Evolutionary conservation across 495 filamentous ascomycete genomes (phyloP), one percentile per base, ranked within the genome.

Genomic region (Cercophora scortea): DNA sequence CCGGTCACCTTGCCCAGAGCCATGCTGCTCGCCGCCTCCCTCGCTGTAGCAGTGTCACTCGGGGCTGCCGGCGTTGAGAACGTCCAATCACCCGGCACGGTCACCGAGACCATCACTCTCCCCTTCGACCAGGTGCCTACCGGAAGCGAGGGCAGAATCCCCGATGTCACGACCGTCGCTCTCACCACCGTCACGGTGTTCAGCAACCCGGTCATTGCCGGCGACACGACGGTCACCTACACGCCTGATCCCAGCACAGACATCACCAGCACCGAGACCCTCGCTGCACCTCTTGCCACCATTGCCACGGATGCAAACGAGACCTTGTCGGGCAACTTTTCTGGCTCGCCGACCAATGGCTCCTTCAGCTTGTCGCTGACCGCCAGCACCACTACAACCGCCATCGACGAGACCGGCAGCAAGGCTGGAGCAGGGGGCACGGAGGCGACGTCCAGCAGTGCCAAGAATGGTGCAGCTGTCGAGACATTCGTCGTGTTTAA

Each of bases 141-240:
- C 8, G 43, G 16, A 16, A 17, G 19, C n/a, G 13, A 35, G 11
- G 12, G 17, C 43, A 53, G 32, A 8, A 15, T 49, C 15, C 40
- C 12, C 11, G 32, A 54, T 10, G 32, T 49, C 5, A 54, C 41
- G 4, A 54, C 52, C 8, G 52, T 54, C 32, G 52, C 16, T 15
- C 39, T 54, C 16, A 39, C 35, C 17, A 54, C 52, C 2, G 47
- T 54, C 11, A 54, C 52, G 6, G 47, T 54, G 8, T 54, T 32
- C 47, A 54, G 46, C 32, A 54, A 39, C 32, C 32, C n/a, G 17
- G 10, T 35, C 8, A 33, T n/a, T 13, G 35, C 38, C 32, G 41
- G 17, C 33, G 17, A 46, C 10, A 39, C 43, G 13, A 53, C 51
- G 9, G 44, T 53, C 45, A 49, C 40, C 4, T 53, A 40, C 38